These are phyloP conservation scores for Nakazawaea wyomingensis DNA, from an alignment of 805 yeast species.

Conservation along the genomic window DNA sequence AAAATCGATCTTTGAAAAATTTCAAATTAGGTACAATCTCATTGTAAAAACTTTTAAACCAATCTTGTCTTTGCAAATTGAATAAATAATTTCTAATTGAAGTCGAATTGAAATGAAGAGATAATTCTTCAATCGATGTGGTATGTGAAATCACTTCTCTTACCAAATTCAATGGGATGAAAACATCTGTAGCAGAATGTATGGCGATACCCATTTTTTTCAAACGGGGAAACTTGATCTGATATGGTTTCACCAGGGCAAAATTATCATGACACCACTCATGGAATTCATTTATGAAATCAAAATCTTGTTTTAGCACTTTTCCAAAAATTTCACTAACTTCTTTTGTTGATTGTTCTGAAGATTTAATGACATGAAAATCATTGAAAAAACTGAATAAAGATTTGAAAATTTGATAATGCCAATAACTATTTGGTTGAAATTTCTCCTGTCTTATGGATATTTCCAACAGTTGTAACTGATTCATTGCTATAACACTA, in stretches of 20 bases:
- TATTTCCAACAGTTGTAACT: neutral
- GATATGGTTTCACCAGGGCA: neutral
- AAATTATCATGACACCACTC: neutral
- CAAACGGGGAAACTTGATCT: neutral
- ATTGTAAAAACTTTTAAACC: conserved; percentile 1
- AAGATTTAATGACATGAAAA: neutral
- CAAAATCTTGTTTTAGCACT: neutral
- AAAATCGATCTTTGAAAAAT: neutral
- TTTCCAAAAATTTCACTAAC: neutral
- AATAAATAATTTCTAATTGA: neutral
- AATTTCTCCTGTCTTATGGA: neutral
- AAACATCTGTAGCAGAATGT: neutral
- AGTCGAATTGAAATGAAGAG: neutral
- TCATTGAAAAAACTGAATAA: conserved; percentile 6
- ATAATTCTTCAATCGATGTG: neutral
- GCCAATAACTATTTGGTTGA: neutral
- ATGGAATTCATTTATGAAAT: neutral
- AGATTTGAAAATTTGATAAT: conserved; percentile 2
- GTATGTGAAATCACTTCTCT: neutral
- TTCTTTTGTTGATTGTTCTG: neutral
- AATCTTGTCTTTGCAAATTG: neutral
- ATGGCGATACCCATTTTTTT: neutral
- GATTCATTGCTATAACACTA: neutral
- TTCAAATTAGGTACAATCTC: neutral
- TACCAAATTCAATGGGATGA: neutral